phyloP scores from a whole-genome alignment of 108 stramenopile genomes.

The Seminavis robusta region DNA sequence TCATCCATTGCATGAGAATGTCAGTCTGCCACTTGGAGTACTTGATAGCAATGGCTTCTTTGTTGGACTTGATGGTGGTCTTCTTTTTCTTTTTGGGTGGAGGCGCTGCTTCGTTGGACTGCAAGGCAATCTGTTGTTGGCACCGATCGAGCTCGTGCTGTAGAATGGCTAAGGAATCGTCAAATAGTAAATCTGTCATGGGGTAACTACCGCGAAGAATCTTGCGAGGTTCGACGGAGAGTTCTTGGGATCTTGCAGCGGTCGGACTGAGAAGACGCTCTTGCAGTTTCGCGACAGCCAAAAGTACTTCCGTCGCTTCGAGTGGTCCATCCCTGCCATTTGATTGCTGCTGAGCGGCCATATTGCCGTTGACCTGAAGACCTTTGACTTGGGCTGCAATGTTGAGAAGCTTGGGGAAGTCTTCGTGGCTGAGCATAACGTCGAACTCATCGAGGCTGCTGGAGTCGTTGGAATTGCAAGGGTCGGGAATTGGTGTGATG shows the following conservation, averaged over 20 bases:
- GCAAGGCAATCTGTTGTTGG: too few species aligned
- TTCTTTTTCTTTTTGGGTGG: not conserved
- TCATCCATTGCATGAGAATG: slow-evolving; percentile 60
- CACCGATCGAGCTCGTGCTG: slow-evolving; percentile 13
- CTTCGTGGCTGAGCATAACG: slow-evolving; percentile 16
- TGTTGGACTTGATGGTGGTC: not conserved
- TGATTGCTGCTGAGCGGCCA: not conserved
- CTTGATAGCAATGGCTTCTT: slow-evolving; percentile 32
- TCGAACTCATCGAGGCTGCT: slow-evolving; percentile 13
- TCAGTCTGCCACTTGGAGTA: slow-evolving; percentile 67
- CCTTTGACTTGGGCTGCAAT: slow-evolving; percentile 10
- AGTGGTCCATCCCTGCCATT: not conserved
- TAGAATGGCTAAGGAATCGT: slow-evolving; percentile 16
- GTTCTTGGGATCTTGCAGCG: too few species aligned
- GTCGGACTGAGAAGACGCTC: not conserved
- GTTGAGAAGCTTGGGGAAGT: slow-evolving; percentile 10
- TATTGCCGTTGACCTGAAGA: not conserved
- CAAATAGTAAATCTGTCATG: slow-evolving; percentile 16
- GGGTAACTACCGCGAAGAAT: slow-evolving; percentile 12
- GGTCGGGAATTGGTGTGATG: too few species aligned
- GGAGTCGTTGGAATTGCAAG: too few species aligned
- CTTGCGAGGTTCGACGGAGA: not conserved
- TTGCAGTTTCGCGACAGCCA: slow-evolving; percentile 2
- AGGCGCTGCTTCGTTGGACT: not conserved
- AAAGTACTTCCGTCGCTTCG: slow-evolving; percentile 1